These are phyloP conservation scores for Aspergillus awamori DNA, from an alignment of 2,329 filamentous ascomycete species.

Conservation along the genomic window DNA sequence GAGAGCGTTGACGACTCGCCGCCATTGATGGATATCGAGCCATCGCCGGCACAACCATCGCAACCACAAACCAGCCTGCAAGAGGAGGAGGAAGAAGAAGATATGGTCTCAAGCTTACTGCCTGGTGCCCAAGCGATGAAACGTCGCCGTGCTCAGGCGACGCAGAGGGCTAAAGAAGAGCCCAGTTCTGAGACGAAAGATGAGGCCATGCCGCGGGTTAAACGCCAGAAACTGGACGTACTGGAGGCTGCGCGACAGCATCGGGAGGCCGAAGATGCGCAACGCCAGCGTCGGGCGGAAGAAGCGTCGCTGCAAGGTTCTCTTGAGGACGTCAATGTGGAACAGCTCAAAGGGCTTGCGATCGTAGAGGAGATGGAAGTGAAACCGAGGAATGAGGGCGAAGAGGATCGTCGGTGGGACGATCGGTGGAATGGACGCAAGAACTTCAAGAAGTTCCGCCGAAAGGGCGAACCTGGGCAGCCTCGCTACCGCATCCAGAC, in stretches of 20 bases:
- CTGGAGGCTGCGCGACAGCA: slow-evolving; percentile 63
- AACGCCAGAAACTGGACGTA: slow-evolving; percentile 67
- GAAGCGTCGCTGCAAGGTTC: slow-evolving; percentile 57
- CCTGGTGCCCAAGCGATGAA: slow-evolving; percentile 79
- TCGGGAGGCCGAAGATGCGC: slow-evolving; percentile 53
- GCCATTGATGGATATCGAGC: slow-evolving; percentile 26
- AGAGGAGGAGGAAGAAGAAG: slow-evolving; percentile 41
- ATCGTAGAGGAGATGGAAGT: slow-evolving; percentile 78
- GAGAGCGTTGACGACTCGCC: slow-evolving; percentile 20
- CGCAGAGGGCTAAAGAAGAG: slow-evolving; percentile 49
- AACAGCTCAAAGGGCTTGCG: slow-evolving; percentile 71
- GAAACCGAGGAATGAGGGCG: slow-evolving; percentile 36
- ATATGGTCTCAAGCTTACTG: slow-evolving; percentile 71
- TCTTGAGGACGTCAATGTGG: slow-evolving; percentile 68
- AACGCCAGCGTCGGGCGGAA: slow-evolving; percentile 56
- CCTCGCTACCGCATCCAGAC: slow-evolving; percentile 50
- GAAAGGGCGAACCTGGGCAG: slow-evolving; percentile 37
- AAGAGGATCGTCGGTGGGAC: slow-evolving; percentile 70
- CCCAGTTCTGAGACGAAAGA: slow-evolving; percentile 26
- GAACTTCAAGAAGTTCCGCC: slow-evolving; percentile 87
- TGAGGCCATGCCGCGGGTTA: slow-evolving; percentile 46
- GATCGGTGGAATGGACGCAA: slow-evolving; percentile 89
- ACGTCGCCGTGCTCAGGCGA: slow-evolving; percentile 68
- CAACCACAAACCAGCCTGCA: slow-evolving; percentile 30
- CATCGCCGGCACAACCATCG: slow-evolving; percentile 25